A percentile compares a stretch with the other conserved stretches of the same genome.
Conservation (phyloP, 805 yeast species). For the Kazachstania africana region DNA sequence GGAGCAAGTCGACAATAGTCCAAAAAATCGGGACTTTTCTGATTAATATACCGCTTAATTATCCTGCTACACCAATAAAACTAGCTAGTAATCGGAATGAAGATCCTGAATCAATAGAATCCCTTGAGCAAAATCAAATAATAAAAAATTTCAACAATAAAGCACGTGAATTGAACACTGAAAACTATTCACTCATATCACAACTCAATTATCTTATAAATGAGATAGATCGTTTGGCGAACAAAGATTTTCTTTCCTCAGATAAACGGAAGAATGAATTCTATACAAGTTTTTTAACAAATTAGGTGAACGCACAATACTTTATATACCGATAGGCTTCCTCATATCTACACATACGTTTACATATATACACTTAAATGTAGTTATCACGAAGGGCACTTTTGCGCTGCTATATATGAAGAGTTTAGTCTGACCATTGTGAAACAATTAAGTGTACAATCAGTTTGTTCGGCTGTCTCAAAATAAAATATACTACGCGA, state of each 20-base stretch:
- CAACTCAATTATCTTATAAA: slow-evolving; percentile 18
- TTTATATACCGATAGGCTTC: too few relatives aligned
- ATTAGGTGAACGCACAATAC: too few relatives aligned
- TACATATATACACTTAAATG: too few relatives aligned
- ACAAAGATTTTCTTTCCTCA: slow-evolving; percentile 7
- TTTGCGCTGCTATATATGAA: too few relatives aligned
- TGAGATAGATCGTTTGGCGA: slow-evolving; percentile 8
- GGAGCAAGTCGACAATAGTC: too few relatives aligned
- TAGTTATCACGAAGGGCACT: too few relatives aligned
- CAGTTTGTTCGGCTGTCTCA: too few relatives aligned
- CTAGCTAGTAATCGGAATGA: slow-evolving; percentile 1
- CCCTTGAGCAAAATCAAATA: slow-evolving; percentile 2
- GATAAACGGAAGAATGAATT: slow-evolving; percentile 11
- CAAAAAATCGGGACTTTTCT: too few relatives aligned
- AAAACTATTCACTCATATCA: slow-evolving; percentile 10
- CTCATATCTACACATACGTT: too few relatives aligned
- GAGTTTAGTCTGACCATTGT: too few relatives aligned
- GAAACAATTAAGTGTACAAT: too few relatives aligned
- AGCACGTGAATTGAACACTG: slow-evolving; percentile 6
- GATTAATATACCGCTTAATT: slow-evolving; percentile 15
- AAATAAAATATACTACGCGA: too few relatives aligned
- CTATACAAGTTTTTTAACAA: slow-evolving; percentile 4
- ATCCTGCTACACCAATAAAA: slow-evolving; percentile 17
- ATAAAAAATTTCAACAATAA: slow-evolving; percentile 16
- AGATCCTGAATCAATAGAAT: neutral